phyloP scores from a whole-genome alignment of 1,139 yeast genomes.

The Torulaspora globosa region DNA sequence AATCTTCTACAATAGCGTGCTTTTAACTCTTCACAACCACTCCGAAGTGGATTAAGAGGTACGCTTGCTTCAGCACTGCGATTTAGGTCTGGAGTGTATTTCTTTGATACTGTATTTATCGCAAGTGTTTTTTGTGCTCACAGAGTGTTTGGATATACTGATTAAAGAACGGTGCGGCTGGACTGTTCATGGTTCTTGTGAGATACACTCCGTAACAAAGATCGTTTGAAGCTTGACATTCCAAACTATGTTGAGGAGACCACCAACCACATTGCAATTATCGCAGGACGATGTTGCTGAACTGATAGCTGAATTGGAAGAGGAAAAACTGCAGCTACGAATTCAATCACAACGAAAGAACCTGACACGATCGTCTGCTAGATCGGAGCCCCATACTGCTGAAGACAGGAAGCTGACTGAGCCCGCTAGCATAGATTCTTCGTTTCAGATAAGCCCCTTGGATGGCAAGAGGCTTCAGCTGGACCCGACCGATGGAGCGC shows the following conservation, averaged over 20 bases:
- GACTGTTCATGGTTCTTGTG: neutral
- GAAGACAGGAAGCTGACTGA: slow-evolving; percentile 10
- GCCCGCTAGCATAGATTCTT: slow-evolving; percentile 10
- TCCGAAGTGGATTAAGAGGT: too few species aligned
- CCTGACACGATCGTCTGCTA: slow-evolving; percentile 22
- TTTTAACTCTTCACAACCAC: too few species aligned
- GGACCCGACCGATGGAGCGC: slow-evolving; percentile 12
- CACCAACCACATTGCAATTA: slow-evolving; percentile 24
- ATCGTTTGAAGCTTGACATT: neutral
- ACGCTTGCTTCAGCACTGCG: too few species aligned
- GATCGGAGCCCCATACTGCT: slow-evolving; percentile 9
- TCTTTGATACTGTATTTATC: neutral
- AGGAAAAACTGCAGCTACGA: slow-evolving; percentile 24
- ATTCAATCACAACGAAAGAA: slow-evolving; percentile 27
- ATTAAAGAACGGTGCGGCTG: neutral
- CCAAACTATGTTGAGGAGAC: slow-evolving; percentile 25
- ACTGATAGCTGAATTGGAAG: slow-evolving; percentile 28
- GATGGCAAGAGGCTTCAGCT: slow-evolving; percentile 13
- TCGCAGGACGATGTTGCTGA: slow-evolving; percentile 26
- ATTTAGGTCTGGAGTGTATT: too few species aligned
- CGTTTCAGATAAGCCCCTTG: slow-evolving; percentile 16
- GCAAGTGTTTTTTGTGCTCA: neutral
- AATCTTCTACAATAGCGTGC: too few species aligned
- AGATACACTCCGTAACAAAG: neutral
- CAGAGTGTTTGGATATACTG: neutral